A percentile compares a stretch with the other conserved stretches of the same genome.
These are phyloP conservation scores for Fusarium sp. DNA, from an alignment of 2,329 filamentous ascomycete species.

Conservation along the genomic window DNA sequence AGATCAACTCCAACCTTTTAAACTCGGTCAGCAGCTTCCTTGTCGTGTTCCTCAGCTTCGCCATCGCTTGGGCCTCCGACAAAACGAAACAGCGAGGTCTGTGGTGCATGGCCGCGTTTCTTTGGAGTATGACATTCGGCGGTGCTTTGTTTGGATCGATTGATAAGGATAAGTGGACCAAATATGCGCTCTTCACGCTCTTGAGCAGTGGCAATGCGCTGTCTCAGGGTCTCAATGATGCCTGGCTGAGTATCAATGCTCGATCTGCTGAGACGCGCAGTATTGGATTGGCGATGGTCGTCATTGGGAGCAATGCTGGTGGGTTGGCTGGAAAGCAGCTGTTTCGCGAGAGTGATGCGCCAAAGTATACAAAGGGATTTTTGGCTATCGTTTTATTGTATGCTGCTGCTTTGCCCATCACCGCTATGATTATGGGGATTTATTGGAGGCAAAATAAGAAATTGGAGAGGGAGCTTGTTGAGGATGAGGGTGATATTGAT, in stretches of 20 bases:
- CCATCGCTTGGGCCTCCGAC: slow-evolving; percentile 31
- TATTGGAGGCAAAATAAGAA: slow-evolving; percentile 41
- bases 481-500: neutral
- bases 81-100: slow-evolving; percentile 32
- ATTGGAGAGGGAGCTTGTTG: neutral
- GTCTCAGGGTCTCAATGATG: slow-evolving; percentile 38
- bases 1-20: slow-evolving; percentile 37
- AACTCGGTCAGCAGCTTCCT: slow-evolving; percentile 36
- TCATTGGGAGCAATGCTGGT: slow-evolving; percentile 42
- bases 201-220: slow-evolving; percentile 36
- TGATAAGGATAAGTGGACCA: slow-evolving; percentile 24
- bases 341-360: slow-evolving; percentile 35
- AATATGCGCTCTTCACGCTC: slow-evolving; percentile 32
- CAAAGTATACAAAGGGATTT: slow-evolving; percentile 30
- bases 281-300: slow-evolving; percentile 37
- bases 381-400: slow-evolving; percentile 35
- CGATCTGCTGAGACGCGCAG: slow-evolving; percentile 22
- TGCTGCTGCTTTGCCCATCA: slow-evolving; percentile 24
- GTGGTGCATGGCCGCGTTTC: slow-evolving; percentile 31
- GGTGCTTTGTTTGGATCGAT: slow-evolving; percentile 19
- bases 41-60: slow-evolving; percentile 29
- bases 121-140: slow-evolving; percentile 38
- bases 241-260: slow-evolving; percentile 41
- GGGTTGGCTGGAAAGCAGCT: slow-evolving; percentile 39
- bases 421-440: slow-evolving; percentile 29